Evolutionary conservation across 164 flowering plant species (phyloP).

Genomic region (Houttuynia cordata): DNA sequence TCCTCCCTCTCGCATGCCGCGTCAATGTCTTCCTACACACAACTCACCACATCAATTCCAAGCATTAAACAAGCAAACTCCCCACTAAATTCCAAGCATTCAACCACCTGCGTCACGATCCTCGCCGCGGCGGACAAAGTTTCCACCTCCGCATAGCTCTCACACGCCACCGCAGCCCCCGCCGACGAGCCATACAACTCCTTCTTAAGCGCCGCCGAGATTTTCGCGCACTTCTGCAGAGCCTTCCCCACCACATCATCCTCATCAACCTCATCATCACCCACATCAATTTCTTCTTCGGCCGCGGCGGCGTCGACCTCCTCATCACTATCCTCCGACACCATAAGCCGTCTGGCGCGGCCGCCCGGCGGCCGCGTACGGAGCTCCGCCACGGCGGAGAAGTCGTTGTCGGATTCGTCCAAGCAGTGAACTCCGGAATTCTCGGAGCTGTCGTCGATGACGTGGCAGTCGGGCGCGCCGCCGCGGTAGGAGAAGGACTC

Average conservation of each 20-base stretch:
- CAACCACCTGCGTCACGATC: constrained; percentile 75
- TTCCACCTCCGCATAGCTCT: constrained; percentile 65
- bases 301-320: constrained; percentile 13
- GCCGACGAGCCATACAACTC: constrained; percentile 65
- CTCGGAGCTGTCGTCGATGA: background rate
- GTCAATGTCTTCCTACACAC: constrained; percentile 55
- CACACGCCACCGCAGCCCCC: constrained; percentile 19
- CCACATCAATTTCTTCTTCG: constrained; percentile 11
- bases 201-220: constrained; percentile 51
- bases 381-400: constrained; percentile 20
- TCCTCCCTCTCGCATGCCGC: constrained; percentile 58
- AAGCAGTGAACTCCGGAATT: background rate
- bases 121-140: constrained; percentile 36
- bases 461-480: background rate
- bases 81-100: no score
- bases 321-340: constrained; percentile 41
- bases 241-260: constrained; percentile 82
- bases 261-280: constrained; percentile 24
- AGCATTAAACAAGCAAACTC: background rate
- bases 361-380: constrained; percentile 12
- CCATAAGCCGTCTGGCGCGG: constrained; percentile 53
- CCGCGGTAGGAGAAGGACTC: constrained; percentile 53
- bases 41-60: background rate
- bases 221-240: constrained; percentile 71
- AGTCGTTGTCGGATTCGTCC: constrained; percentile 75